Evolutionary conservation across 345 rosid species (phyloP).

Genomic region (Eucalyptus curtisii): DNA sequence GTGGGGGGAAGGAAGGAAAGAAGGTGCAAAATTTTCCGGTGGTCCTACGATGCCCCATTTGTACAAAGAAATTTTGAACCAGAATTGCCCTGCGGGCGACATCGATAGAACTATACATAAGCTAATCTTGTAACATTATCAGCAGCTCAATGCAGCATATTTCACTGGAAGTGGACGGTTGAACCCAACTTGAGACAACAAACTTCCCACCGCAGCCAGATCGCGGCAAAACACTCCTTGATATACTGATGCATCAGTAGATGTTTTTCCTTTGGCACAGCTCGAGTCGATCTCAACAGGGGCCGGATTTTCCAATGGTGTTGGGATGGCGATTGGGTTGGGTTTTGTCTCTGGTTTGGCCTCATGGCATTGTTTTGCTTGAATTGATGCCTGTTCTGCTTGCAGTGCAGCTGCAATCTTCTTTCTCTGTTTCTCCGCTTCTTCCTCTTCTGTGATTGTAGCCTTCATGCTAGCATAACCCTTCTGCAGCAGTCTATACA

Average conservation of each 20-base stretch:
- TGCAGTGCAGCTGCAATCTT: conserved; percentile 24
- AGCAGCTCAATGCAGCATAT: conserved; percentile 85
- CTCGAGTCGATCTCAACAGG: neutral
- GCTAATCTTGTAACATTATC: conserved; percentile 11
- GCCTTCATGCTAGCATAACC: conserved; percentile 15
- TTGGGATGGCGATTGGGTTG: neutral
- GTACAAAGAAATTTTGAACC: neutral
- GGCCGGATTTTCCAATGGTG: neutral
- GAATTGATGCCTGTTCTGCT: conserved; percentile 35
- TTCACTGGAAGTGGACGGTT: conserved; percentile 70
- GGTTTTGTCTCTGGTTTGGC: conserved; percentile 7
- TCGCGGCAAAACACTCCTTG: conserved; percentile 93
- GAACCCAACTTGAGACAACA: conserved; percentile 65
- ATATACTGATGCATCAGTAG: conserved; percentile 22
- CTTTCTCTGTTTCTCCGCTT: conserved; percentile 51
- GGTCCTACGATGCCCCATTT: neutral
- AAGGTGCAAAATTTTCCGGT: conserved; percentile 45
- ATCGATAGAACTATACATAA: conserved; percentile 11
- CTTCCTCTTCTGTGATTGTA: conserved; percentile 42
- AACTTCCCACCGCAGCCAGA: conserved; percentile 62
- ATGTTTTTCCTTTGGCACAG: neutral
- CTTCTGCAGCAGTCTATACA: conserved; percentile 29
- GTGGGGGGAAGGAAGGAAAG: neutral
- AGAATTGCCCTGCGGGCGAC: neutral
- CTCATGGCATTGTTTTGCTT: conserved; percentile 17